Base-by-base conservation (phyloP, 371 early-diverging fungal genomes). In the Circinella minor region DNA sequence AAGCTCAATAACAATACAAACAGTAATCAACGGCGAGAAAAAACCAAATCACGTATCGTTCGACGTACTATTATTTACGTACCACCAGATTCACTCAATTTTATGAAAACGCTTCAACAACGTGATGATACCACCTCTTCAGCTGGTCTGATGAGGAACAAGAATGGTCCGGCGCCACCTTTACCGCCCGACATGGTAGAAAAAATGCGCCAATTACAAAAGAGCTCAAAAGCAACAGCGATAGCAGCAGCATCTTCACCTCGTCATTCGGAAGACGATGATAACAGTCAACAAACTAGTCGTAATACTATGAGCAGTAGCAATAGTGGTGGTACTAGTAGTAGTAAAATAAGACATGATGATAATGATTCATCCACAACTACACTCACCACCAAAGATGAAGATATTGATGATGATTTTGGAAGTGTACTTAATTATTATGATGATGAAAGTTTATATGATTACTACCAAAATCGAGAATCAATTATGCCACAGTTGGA, bases 51-150 rank as follows among this genome's bases (percentile, higher is more conserved):
- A 74, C 59, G 81, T 74, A 38, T 77, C 3, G 73, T 85, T 11
- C 77, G 85, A 27, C 76, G 77, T 8, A 85, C 81, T 1, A 82
- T 85, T 65, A 85, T 85, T 59, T 85, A 85, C 57, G 82, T 83
- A 1, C 78, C 78, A 27, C 84, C 85, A 1, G 77, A 85, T 63
- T 77, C 81, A 4, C 43, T 78, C 36, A 69, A 75, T n/a, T 75
- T 75, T 37, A 68, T 75, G 75, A 74, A 74, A 49, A 71, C 60
- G 4, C 55, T 72, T 3, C 34, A 68, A 47, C 46, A 49, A 43
- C 39, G 49, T 17, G 36, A 46, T 15, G 51, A n/a, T 51, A 15
- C 8, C n/a, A 18, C 9, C 15, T 13, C n/a, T 34, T 57, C 57
- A 57, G 57, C 57, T 57, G 57, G 57, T 57, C 57, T 57, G 57